These are phyloP conservation scores for Prosopis cineraria DNA, from an alignment of 306 rosid species.

Conservation along the genomic window DNA sequence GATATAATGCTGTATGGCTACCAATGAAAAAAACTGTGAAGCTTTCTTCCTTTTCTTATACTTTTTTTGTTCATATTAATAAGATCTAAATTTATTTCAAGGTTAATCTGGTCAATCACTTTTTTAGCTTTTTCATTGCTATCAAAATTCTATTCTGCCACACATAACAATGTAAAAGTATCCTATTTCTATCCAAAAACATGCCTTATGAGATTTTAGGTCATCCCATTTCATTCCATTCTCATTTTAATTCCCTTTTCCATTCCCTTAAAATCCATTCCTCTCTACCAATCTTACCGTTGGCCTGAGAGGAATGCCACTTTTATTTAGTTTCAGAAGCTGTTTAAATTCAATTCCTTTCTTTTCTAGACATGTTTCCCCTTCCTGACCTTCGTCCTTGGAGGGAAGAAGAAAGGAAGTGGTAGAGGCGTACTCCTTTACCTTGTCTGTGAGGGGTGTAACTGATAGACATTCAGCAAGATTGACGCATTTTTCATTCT, in stretches of 20 bases:
- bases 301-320: not conserved
- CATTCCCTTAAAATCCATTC: not conserved
- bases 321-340: not conserved
- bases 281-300: not conserved
- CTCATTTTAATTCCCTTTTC: not conserved
- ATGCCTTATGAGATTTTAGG: not conserved
- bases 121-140: not conserved
- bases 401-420: not conserved
- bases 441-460: constrained; percentile 9
- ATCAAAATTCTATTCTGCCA: not conserved
- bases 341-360: not conserved
- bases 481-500: not conserved
- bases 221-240: not conserved
- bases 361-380: not conserved
- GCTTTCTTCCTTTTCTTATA: not conserved
- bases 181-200: not conserved
- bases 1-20: not conserved
- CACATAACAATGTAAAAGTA: not conserved
- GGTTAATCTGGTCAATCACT: not conserved
- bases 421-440: not conserved
- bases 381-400: not conserved
- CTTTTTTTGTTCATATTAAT: no score
- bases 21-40: not conserved
- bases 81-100: not conserved
- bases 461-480: not conserved